Evolutionary conservation across 192 early-diverging fungal species (phyloP).

Genomic region (Thoreauomyces humboldtii): DNA sequence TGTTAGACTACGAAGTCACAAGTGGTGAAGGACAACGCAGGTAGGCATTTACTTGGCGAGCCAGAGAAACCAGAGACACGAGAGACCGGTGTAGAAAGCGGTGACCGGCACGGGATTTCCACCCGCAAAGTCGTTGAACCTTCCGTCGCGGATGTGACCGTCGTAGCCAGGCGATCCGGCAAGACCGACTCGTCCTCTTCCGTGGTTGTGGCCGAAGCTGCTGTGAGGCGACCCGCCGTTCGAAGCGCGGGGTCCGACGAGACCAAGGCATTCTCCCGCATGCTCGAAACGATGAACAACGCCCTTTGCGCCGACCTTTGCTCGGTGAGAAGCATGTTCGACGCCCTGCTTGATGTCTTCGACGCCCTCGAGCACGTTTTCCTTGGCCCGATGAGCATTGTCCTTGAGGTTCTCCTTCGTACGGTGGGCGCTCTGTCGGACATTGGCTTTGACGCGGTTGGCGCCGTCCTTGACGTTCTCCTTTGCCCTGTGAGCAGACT

Average conservation of each 20-base stretch:
- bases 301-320: constrained; percentile 15
- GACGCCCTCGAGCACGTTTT: constrained; percentile 4
- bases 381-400: constrained; percentile 14
- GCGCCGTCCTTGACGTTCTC: constrained; percentile 6
- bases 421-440: constrained; percentile 10
- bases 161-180: background rate
- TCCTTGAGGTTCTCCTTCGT: constrained; percentile 19
- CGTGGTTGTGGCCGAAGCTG: background rate
- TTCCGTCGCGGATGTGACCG: background rate
- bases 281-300: constrained; percentile 26
- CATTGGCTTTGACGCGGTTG: constrained; percentile 9
- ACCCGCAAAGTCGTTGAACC: too few species aligned
- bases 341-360: constrained; percentile 17
- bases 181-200: too few species aligned
- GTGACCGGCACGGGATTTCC: constrained; percentile 35
- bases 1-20: background rate
- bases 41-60: constrained; percentile 22
- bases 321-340: constrained; percentile 5
- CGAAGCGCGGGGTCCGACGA: constrained; percentile 10
- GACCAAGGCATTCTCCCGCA: constrained; percentile 24
- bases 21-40: background rate
- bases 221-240: background rate
- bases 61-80: constrained; percentile 34
- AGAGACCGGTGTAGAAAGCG: constrained; percentile 36
- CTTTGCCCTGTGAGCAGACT: too few species aligned